phyloP scores from a whole-genome alignment of 129 eudicot genomes.

The Erigeron canadensis region DNA sequence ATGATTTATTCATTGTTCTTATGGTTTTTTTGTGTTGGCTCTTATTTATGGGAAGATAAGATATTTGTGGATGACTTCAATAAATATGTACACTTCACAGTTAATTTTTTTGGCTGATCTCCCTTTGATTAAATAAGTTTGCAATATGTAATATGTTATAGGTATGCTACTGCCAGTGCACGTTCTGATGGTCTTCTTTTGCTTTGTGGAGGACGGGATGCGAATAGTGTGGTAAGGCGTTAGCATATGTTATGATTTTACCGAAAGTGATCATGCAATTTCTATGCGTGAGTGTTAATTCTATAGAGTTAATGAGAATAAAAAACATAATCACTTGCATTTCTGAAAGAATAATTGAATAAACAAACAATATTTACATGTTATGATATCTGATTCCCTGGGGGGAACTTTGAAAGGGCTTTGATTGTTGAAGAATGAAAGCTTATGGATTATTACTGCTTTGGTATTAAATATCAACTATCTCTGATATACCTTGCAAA shows the following conservation, averaged over 20 bases:
- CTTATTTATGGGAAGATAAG: not conserved
- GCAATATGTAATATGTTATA: constrained; percentile 30
- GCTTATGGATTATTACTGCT: not conserved
- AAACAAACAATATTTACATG: constrained; percentile 7
- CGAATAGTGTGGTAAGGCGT: constrained; percentile 98
- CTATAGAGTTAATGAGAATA: not conserved
- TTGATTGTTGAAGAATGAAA: not conserved
- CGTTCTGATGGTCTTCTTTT: constrained; percentile 99
- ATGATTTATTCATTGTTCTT: not conserved
- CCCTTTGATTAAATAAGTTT: constrained; percentile 3
- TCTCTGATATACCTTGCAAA: not conserved
- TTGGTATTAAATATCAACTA: constrained; percentile 10
- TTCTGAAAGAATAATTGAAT: not conserved
- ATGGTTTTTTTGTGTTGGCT: not conserved
- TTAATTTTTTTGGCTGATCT: constrained; percentile 5
- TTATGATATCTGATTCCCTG: constrained; percentile 1
- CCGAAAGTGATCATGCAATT: not conserved
- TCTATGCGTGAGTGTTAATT: not conserved
- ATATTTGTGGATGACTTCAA: not conserved
- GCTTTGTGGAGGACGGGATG: constrained; percentile 99
- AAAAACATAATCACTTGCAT: constrained; percentile 3
- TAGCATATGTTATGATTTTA: constrained; percentile 27
- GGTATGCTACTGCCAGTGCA: constrained; percentile 99
- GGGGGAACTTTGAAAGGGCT: not conserved
- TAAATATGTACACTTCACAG: not conserved